Base-by-base conservation (phyloP, 441 rosid species). In the Melastoma candidum region DNA sequence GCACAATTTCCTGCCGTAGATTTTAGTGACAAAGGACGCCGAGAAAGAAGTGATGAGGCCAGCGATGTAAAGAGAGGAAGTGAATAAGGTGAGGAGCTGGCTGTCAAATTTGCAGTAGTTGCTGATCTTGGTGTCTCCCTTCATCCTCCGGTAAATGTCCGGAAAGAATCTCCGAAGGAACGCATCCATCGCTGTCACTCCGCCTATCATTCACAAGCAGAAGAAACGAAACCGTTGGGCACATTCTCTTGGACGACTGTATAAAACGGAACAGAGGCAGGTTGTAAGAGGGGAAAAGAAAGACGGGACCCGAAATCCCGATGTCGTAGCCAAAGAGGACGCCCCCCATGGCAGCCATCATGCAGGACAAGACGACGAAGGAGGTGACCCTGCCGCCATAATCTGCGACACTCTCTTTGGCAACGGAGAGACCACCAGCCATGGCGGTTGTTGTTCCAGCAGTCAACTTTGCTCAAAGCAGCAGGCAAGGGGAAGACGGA, bases 341-440 rank as follows among this genome's bases (percentile, higher is more conserved):
- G 10, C 63, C 63, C 10, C 63, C 63, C 47, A 51, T 50, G 63
- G 56, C 63, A n/a, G 63, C 63, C 54, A 59, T 44, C 49, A 50
- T 45, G 47, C 56, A 50, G 1, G 63, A 59, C 11, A 59, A 48
- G 11, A 59, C 1, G 56, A 59, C 63, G 51, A 50, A 45, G 22
- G 12, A 14, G 47, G 63, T 59, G 45, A 59, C 11, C 13, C 47
- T 44, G 24, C 63, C 63, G 12, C 61, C 68, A 65, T 75, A 72
- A 2, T 51, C 55, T 14, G 26, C 58, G 4, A 29, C 63, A 4
- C 59, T 73, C 52, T 52, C 71, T 14, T 52, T 63, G 29, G 26
- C 25, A 44, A 68, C 25, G 0, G 59, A 58, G 26, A 72, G 22
- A 26, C 72, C 84, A 44, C 46, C 66, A 46, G 80, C 77, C 85